Conservation (phyloP, 2,329 filamentous ascomycete genomes). For the Amauroascus niger region DNA sequence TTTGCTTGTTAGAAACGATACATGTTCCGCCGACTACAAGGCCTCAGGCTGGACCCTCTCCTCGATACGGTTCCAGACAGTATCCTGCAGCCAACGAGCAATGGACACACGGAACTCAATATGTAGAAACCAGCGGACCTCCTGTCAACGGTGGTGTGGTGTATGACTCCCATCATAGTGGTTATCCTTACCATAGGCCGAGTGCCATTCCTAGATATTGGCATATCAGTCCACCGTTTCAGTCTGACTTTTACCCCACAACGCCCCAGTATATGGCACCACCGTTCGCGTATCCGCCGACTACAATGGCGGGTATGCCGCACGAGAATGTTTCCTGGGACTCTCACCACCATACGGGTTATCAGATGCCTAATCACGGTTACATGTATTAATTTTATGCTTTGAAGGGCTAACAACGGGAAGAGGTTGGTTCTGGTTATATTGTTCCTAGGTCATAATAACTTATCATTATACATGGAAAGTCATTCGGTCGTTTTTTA, state of each 20-base stretch:
- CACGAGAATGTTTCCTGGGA: not conserved
- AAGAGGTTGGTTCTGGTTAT: not conserved
- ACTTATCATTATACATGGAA: not conserved
- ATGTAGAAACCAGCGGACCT: not conserved
- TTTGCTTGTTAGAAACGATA: not conserved
- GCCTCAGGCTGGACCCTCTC: not conserved
- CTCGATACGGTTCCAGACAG: not conserved
- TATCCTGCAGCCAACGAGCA: not conserved
- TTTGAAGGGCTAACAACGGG: not conserved
- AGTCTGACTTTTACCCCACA: not conserved
- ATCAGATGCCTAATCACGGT: not conserved
- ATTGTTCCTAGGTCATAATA: not conserved
- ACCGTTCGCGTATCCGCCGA: not conserved
- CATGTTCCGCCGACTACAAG: not conserved
- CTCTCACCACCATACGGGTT: not conserved
- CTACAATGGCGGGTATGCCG: not conserved
- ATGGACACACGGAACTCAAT: not conserved
- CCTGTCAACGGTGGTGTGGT: not conserved
- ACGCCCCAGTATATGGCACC: not conserved
- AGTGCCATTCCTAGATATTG: not conserved
- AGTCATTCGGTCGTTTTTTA: too few species aligned
- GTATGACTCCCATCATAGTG: not conserved
- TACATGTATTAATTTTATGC: not conserved
- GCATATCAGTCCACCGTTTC: not conserved
- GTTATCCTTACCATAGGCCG: not conserved